Evolutionary conservation across 345 rosid species (phyloP).

Genomic region (Eucalyptus polybractea): DNA sequence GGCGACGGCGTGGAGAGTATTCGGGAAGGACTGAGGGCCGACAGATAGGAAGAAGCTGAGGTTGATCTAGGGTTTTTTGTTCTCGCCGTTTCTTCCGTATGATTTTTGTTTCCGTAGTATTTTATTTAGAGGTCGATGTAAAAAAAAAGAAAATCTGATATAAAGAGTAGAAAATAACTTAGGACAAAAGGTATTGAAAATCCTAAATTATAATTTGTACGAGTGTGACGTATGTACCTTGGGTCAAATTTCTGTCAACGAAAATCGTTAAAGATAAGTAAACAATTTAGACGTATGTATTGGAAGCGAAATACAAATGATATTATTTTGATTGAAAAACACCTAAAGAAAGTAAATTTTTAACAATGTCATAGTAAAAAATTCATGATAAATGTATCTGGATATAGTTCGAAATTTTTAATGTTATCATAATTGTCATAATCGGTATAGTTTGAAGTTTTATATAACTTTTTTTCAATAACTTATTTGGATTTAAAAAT

Average conservation of each 20-base stretch:
- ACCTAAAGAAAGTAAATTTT: no score
- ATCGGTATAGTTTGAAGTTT: no score
- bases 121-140: not conserved
- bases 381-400: no score
- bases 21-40: not conserved
- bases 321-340: no score
- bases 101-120: not conserved
- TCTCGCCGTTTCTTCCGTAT: not conserved
- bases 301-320: rapidly evolving
- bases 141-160: not conserved
- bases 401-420: no score
- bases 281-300: no score
- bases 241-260: not conserved
- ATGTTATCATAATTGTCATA: no score
- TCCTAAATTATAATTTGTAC: not conserved
- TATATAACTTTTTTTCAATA: no score
- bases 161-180: not conserved
- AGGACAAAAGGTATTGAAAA: not conserved
- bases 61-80: not conserved
- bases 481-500: not conserved
- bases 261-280: no score
- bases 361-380: no score
- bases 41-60: not conserved
- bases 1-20: not conserved
- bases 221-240: no score